Evolutionary conservation across 108 stramenopile species (phyloP).

Genomic region (Discostella pseudostelligera): DNA sequence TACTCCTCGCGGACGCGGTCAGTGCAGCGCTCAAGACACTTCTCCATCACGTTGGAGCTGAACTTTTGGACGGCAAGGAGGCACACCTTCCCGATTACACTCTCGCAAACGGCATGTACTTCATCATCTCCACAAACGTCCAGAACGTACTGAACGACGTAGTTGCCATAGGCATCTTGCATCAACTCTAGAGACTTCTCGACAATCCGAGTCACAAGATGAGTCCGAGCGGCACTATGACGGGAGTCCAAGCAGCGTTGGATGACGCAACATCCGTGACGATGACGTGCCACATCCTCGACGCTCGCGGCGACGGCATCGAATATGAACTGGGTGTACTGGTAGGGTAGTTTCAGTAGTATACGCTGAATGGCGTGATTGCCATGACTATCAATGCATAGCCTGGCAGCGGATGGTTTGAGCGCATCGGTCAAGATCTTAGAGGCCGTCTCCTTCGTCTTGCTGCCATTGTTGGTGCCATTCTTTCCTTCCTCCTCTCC

Average conservation of each 20-base stretch:
- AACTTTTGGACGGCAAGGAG: slow-evolving; percentile 95
- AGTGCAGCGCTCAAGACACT: slow-evolving; percentile 93
- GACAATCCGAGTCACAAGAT: slow-evolving; percentile 88
- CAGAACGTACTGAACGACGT: slow-evolving; percentile 92
- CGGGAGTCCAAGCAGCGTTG: slow-evolving; percentile 96
- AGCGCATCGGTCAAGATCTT: slow-evolving; percentile 81
- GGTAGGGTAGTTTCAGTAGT: slow-evolving; percentile 87
- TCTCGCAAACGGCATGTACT: slow-evolving; percentile 88
- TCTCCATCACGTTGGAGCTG: slow-evolving; percentile 98
- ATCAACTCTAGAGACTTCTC: slow-evolving; percentile 93
- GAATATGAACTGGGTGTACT: slow-evolving; percentile 91
- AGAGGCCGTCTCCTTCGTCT: slow-evolving; percentile 67
- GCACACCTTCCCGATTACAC: slow-evolving; percentile 86
- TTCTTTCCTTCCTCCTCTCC: slow-evolving; percentile 13
- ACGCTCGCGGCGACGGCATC: slow-evolving; percentile 89
- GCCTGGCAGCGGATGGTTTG: slow-evolving; percentile 86
- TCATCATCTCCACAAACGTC: slow-evolving; percentile 92
- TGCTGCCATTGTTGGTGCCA: slow-evolving; percentile 18
- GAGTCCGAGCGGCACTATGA: slow-evolving; percentile 74
- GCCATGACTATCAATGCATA: slow-evolving; percentile 97
- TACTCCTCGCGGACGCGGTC: slow-evolving; percentile 84
- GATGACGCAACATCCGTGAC: slow-evolving; percentile 98
- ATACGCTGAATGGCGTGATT: slow-evolving; percentile 96
- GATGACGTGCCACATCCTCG: slow-evolving; percentile 94
- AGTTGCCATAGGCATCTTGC: slow-evolving; percentile 96